phyloP scores from a whole-genome alignment of 768 basidiomycete genomes.

The Amanita rubescens region DNA sequence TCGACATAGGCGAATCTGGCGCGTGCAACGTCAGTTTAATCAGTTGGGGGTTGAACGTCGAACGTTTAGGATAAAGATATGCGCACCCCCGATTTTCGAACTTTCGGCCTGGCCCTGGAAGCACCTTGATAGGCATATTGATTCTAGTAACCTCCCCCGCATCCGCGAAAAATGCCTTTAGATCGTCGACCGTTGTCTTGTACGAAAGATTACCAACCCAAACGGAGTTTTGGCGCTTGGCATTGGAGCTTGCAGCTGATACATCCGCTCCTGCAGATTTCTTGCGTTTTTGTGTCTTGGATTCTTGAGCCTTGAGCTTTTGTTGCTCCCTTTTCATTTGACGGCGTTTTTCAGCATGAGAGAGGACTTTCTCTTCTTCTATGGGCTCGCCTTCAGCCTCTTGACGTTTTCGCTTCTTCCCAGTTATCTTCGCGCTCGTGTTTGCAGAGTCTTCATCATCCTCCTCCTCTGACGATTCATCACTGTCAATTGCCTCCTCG shows the following conservation, averaged over 20 bases:
- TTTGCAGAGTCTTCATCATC: neutral
- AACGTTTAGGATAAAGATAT: too few species aligned
- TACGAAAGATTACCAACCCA: constrained; percentile 96
- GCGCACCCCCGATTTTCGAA: constrained; percentile 77
- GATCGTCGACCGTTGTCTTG: constrained; percentile 73
- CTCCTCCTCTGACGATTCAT: neutral
- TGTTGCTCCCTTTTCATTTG: constrained; percentile 42
- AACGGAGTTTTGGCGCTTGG: constrained; percentile 74
- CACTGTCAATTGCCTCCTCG: neutral
- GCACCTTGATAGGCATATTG: constrained; percentile 76
- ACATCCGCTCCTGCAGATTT: constrained; percentile 20
- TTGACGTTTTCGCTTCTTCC: constrained; percentile 1
- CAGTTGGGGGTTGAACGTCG: constrained; percentile 11
- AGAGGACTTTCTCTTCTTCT: constrained; percentile 39
- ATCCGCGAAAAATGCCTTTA: constrained; percentile 63
- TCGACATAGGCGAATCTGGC: constrained; percentile 94
- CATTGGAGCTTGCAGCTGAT: constrained; percentile 28
- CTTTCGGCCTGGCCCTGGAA: constrained; percentile 38
- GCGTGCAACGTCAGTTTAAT: neutral
- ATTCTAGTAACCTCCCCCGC: constrained; percentile 64
- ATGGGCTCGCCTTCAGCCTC: neutral
- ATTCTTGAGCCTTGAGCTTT: constrained; percentile 19
- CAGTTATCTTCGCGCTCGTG: neutral
- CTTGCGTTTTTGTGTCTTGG: constrained; percentile 40
- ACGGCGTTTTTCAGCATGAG: constrained; percentile 66